Conservation (phyloP, 108 stramenopile genomes). For the Ochromonas danica region DNA sequence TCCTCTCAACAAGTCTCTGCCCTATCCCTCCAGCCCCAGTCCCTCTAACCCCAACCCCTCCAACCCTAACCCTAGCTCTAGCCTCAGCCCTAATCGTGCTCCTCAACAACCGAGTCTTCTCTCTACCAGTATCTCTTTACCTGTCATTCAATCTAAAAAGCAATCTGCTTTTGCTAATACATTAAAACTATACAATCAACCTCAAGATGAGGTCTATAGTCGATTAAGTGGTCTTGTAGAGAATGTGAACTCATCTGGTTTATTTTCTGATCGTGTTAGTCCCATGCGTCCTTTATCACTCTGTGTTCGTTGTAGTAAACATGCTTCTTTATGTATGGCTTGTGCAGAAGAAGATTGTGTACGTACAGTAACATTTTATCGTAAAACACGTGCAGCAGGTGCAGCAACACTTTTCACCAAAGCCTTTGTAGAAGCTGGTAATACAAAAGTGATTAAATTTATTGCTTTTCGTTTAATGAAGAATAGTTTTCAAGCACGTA, state of each 20-base stretch:
- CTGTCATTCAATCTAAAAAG: too few species aligned
- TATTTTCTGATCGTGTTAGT: not conserved
- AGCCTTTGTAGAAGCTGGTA: conserved; percentile 15
- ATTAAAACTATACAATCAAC: not conserved
- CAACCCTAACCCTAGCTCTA: too few species aligned
- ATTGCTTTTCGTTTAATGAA: not conserved
- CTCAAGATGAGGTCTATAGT: not conserved
- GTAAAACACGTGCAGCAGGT: conserved; percentile 20
- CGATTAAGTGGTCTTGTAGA: not conserved
- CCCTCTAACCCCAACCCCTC: not conserved
- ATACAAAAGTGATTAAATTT: conserved; percentile 13
- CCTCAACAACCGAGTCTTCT: too few species aligned
- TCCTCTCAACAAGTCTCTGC: too few species aligned
- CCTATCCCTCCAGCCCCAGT: too few species aligned
- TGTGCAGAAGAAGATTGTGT: not conserved
- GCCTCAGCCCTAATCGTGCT: too few species aligned
- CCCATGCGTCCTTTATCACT: not conserved
- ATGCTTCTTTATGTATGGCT: not conserved
- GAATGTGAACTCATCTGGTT: not conserved
- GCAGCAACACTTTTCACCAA: conserved; percentile 11
- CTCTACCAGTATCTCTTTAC: too few species aligned
- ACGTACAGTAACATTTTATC: conserved; percentile 6
- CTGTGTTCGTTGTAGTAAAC: conserved; percentile 1
- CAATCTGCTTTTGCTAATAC: too few species aligned
- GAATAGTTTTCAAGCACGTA: not conserved